Base-by-base conservation (phyloP, 345 rosid species). In the Hibiscus tridactylites region DNA sequence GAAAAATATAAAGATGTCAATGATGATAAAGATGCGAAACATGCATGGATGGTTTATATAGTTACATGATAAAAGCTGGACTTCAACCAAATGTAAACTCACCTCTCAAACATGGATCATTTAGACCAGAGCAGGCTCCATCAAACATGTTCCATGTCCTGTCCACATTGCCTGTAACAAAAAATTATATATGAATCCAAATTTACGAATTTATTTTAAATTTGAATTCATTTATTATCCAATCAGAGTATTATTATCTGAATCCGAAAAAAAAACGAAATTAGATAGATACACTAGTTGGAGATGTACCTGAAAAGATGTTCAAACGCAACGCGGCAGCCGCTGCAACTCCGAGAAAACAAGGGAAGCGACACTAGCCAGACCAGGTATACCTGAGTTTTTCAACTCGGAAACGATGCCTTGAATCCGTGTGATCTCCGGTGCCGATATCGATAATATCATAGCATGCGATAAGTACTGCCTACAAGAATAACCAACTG, bases 391-490 rank as follows among this genome's bases (percentile, higher is more conserved):
- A 65, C 76, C 74, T 11, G 96, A 89, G 78, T 68, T 85, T 74
- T 88, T 90, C 31, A 92, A 81, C 81, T 90, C 93, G 70, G 85
- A 78, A 69, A 88, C 81, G 1, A 84, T 75, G 71, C 78, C 81
- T 72, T 87, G 90, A 59, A 95, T 80, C 82, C 87, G 85, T 31
- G 87, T 78, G 37, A 95, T 68, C 69, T 90, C 98, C 0, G 81
- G 64, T 53, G 76, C 76, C 7, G 97, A 88, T 71, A 95, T 85
- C 0, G 98, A 88, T 59, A 95, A 66, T 73, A 90, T 92, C 97
- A 92, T 90, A 61, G 92, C 91, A n/a, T 95, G 96, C 7, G 87
- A 83, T 74, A 85, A 46, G 75, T 87, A 95, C 67, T 92, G 97
- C 82, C 88, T 79, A 72, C 98, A 89, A 39, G 98, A 86, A 74